A percentile compares a stretch with the other conserved stretches of the same genome.
Conservation (phyloP, 768 basidiomycete species). For the Daedalea quercina region DNA sequence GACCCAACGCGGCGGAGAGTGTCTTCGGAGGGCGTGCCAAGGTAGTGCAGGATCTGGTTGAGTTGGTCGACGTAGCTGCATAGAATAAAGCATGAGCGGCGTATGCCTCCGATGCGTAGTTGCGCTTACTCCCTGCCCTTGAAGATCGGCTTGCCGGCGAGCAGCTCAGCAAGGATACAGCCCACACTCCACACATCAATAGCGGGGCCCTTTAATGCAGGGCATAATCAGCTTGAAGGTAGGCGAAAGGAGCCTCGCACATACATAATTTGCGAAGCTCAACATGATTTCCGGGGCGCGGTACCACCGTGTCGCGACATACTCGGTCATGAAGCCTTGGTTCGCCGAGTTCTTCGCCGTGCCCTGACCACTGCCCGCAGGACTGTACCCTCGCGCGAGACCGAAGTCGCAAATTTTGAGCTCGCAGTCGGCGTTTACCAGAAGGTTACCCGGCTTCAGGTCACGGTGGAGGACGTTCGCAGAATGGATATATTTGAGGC, state of each 20-base stretch:
- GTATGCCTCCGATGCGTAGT: background rate
- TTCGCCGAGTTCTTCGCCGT: slow-evolving; percentile 52
- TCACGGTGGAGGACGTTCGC: slow-evolving; percentile 97
- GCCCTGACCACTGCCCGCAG: slow-evolving; percentile 65
- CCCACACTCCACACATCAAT: slow-evolving; percentile 98
- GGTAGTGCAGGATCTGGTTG: slow-evolving; percentile 95
- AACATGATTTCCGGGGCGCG: slow-evolving; percentile 99
- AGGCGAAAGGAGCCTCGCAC: slow-evolving; percentile 21
- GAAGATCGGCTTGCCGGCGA: slow-evolving; percentile 92
- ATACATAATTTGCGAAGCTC: slow-evolving; percentile 89
- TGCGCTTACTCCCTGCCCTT: slow-evolving; percentile 88
- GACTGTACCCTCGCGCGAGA: slow-evolving; percentile 88
- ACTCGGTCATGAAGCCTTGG: slow-evolving; percentile 98
- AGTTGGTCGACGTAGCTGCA: slow-evolving; percentile 93
- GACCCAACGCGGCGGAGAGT: slow-evolving; percentile 94
- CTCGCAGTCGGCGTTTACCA: slow-evolving; percentile 98
- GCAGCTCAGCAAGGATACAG: slow-evolving; percentile 88
- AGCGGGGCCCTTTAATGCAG: slow-evolving; percentile 56
- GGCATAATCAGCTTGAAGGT: background rate
- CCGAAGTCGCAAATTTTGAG: slow-evolving; percentile 99
- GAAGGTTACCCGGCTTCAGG: slow-evolving; percentile 89
- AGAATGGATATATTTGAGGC: slow-evolving; percentile 96
- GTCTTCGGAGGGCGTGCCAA: slow-evolving; percentile 97
- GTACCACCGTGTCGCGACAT: slow-evolving; percentile 99
- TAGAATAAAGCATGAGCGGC: slow-evolving; percentile 5